phyloP scores from a whole-genome alignment of 768 basidiomycete species.

The Russula dissimulans region DNA sequence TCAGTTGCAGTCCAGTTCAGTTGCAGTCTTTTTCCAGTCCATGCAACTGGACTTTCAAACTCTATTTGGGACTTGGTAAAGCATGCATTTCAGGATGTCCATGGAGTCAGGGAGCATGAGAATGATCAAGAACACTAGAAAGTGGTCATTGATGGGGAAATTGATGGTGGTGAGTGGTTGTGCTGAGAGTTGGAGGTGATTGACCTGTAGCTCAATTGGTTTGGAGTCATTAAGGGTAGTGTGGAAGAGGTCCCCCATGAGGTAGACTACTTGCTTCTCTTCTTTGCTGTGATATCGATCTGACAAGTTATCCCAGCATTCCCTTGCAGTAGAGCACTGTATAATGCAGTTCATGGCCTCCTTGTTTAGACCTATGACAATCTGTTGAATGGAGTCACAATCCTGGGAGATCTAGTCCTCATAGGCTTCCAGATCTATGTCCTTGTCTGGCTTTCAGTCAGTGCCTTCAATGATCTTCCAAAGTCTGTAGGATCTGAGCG shows the following conservation, averaged over 20 bases:
- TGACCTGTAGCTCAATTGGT: constrained; percentile 20
- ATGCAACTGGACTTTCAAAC: too few species aligned
- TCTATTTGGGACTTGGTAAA: constrained; percentile 10
- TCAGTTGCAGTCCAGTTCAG: too few species aligned
- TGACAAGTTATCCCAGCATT: neutral
- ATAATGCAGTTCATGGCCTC: neutral
- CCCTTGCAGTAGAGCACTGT: neutral
- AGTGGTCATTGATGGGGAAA: constrained; percentile 17
- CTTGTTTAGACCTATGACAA: neutral
- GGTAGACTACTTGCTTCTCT: neutral
- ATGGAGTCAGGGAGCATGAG: constrained; percentile 22
- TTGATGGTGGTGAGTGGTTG: constrained; percentile 17
- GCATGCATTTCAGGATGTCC: constrained; percentile 19
- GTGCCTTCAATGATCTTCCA: too few species aligned
- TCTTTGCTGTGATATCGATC: constrained; percentile 19
- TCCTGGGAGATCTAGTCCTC: too few species aligned
- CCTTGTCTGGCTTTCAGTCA: too few species aligned
- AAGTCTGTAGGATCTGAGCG: too few species aligned
- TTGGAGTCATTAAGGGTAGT: constrained; percentile 19
- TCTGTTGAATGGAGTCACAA: neutral
- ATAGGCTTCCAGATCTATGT: too few species aligned
- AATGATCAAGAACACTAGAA: constrained; percentile 22
- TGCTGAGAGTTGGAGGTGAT: constrained; percentile 18
- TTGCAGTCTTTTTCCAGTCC: too few species aligned
- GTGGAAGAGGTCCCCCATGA: constrained; percentile 20